Percentiles rank a stretch among this genome's conserved stretches.
These are phyloP conservation scores for Nemania sp. DNA, from an alignment of 2,329 filamentous ascomycete genomes.

Conservation along the genomic window DNA sequence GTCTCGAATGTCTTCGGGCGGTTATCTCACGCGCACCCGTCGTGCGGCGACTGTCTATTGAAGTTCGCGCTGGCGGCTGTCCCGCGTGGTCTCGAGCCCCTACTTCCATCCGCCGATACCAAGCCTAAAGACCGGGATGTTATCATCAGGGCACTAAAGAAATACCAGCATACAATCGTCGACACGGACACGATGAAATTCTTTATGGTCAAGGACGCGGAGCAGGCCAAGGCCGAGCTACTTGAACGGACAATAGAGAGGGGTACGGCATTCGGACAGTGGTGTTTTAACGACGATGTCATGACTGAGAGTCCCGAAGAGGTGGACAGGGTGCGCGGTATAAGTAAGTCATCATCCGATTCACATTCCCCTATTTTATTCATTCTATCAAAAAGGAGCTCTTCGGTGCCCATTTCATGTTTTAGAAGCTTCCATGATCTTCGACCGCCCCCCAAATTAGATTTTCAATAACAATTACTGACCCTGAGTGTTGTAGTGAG, in stretches of 20 bases:
- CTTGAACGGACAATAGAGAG: conserved; percentile 53
- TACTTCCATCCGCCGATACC: conserved; percentile 51
- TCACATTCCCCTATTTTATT: background rate
- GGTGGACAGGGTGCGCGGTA: conserved; percentile 51
- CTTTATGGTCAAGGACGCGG: conserved; percentile 58
- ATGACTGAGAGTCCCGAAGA: conserved; percentile 51
- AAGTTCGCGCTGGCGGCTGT: conserved; percentile 54
- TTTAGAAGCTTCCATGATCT: background rate
- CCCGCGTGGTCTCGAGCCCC: conserved; percentile 52
- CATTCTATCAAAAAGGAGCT: background rate
- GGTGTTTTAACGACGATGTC: conserved; percentile 59
- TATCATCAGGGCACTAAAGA: conserved; percentile 50
- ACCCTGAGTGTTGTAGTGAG: conserved; percentile 35
- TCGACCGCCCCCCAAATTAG: background rate
- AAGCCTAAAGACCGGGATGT: conserved; percentile 46
- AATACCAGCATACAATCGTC: conserved; percentile 57
- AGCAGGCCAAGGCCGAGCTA: conserved; percentile 50
- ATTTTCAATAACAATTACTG: background rate
- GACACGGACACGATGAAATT: conserved; percentile 56
- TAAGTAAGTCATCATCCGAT: conserved; percentile 40
- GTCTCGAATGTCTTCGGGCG: conserved; percentile 55
- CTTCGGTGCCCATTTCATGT: background rate
- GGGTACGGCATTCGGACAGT: conserved; percentile 53
- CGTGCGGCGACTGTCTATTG: conserved; percentile 57
- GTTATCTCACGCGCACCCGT: conserved; percentile 53